phyloP scores from a whole-genome alignment of 2,329 filamentous ascomycete genomes.

The Amphichorda felina region DNA sequence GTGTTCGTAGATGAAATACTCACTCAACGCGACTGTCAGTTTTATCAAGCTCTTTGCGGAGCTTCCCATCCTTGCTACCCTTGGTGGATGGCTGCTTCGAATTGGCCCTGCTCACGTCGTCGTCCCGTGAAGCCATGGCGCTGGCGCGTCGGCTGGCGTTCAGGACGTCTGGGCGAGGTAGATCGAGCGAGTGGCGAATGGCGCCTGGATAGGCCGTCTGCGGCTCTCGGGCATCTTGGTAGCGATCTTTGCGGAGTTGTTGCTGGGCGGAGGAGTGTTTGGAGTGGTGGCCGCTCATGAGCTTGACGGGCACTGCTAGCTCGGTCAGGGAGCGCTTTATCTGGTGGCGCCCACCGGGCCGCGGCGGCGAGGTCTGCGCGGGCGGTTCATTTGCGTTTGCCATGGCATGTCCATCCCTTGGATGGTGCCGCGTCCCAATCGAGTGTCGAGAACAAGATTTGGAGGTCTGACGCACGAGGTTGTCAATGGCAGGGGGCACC shows the following conservation, averaged over 20 bases:
- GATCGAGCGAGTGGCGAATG: constrained; percentile 27
- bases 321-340: constrained; percentile 45
- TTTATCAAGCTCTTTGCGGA: constrained; percentile 23
- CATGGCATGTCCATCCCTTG: background rate
- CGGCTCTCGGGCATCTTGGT: constrained; percentile 15
- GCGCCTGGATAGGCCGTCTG: constrained; percentile 14
- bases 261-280: constrained; percentile 14
- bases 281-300: constrained; percentile 10
- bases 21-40: constrained; percentile 19
- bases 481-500: too few relatives aligned
- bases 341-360: constrained; percentile 27
- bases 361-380: background rate
- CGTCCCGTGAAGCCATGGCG: constrained; percentile 14
- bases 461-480: too few relatives aligned
- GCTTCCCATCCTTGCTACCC: constrained; percentile 23
- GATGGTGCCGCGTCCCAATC: too few relatives aligned
- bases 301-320: constrained; percentile 30
- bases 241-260: constrained; percentile 12
- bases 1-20: constrained; percentile 5
- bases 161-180: constrained; percentile 29
- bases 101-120: constrained; percentile 10
- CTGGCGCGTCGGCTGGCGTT: constrained; percentile 32
- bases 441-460: too few relatives aligned
- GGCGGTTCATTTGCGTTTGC: background rate
- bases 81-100: constrained; percentile 7